Conservation (phyloP, 2,329 filamentous ascomycete species). For the Trichophaea hybrida region DNA sequence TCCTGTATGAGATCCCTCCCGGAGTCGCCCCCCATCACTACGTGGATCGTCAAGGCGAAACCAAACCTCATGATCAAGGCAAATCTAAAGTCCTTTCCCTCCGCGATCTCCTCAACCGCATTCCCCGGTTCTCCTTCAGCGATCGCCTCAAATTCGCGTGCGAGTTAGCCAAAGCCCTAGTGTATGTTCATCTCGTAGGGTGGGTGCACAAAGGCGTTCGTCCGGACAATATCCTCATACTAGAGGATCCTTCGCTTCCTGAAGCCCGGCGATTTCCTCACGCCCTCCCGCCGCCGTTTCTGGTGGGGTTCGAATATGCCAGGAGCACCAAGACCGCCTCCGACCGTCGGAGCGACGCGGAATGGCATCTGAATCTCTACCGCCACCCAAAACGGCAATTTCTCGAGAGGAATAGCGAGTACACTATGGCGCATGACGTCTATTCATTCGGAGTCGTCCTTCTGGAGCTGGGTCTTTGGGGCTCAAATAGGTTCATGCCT, state of each 20-base stretch:
- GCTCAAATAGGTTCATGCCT: conserved; percentile 2
- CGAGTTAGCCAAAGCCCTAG: conserved; percentile 2
- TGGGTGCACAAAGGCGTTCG: conserved; percentile 3
- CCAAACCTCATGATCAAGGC: neutral
- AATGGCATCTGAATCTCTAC: neutral
- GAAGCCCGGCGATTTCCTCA: neutral
- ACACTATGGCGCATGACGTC: neutral
- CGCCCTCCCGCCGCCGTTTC: neutral
- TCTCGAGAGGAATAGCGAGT: neutral
- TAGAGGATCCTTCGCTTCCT: neutral
- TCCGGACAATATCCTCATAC: conserved; percentile 5
- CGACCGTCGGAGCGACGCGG: neutral
- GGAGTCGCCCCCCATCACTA: neutral
- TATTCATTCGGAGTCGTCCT: conserved; percentile 3
- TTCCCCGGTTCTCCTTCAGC: conserved; percentile 3
- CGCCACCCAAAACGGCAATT: neutral
- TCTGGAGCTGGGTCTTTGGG: conserved; percentile 6
- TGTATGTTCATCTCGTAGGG: conserved; percentile 6
- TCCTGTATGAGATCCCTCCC: conserved; percentile 3
- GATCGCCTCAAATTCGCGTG: conserved; percentile 3
- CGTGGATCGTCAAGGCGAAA: neutral
- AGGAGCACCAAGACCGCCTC: neutral
- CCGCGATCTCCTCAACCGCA: conserved; percentile 3
- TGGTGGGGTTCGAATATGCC: neutral
- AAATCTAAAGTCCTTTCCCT: conserved; percentile 1